Conservation (phyloP, 441 rosid species). For the Mallotus japonicus region DNA sequence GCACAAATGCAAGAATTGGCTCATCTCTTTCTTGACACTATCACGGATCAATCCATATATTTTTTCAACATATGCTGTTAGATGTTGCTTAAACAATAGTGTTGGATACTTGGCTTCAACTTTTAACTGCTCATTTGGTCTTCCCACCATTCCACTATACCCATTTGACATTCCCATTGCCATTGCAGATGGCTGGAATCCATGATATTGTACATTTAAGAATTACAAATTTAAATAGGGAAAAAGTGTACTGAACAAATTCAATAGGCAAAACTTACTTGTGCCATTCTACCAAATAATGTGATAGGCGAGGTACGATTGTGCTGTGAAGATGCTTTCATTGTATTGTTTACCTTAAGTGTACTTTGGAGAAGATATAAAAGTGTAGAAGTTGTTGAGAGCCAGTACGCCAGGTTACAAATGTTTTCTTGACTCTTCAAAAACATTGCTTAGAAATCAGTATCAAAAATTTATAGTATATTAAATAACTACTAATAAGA, state of each 20-base stretch:
- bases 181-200: constrained; percentile 45
- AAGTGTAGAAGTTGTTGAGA: constrained; percentile 63
- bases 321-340: constrained; percentile 38
- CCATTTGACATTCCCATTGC: constrained; percentile 48
- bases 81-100: constrained; percentile 70
- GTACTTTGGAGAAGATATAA: constrained; percentile 62
- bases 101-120: constrained; percentile 84
- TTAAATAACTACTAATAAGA: not conserved
- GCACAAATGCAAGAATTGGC: constrained; percentile 57
- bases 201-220: constrained; percentile 36
- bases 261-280: constrained; percentile 42
- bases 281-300: constrained; percentile 54
- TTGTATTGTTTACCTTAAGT: constrained; percentile 51
- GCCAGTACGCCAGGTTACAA: constrained; percentile 60
- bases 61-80: constrained; percentile 74
- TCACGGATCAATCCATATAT: constrained; percentile 68
- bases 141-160: constrained; percentile 54
- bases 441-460: constrained; percentile 1
- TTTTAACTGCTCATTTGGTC: constrained; percentile 41
- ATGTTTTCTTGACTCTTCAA: constrained; percentile 51
- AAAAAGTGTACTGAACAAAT: constrained; percentile 11
- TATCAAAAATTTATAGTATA: constrained; percentile 5
- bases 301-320: constrained; percentile 40
- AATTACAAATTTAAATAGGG: not conserved
- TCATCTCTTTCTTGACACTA: constrained; percentile 61